Base-by-base conservation (phyloP, 192 early-diverging fungal genomes). In the Linnemannia hyalina region DNA sequence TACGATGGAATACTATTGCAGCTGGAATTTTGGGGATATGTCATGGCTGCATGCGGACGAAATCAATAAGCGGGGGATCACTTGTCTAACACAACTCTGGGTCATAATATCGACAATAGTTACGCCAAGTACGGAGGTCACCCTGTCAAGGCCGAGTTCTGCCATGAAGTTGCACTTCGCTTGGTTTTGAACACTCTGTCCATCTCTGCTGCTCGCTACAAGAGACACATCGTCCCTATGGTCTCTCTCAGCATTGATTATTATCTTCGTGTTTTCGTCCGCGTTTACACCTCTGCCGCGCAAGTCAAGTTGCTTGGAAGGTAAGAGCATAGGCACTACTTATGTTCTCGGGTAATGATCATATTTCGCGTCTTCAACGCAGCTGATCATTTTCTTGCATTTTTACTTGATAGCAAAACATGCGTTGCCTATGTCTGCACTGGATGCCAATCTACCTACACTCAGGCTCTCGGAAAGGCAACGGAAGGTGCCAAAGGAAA, bases 91-190 rank as follows among this genome's bases (percentile, higher is more conserved):
- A 35, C 26, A 6, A 6, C 11, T 40, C 69, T 68, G 42, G 22
- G 15, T 23, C 22, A 70, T 29, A 68, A 6, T 69, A 63, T 32
- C 29, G 75, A 29, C 26, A 32, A 77, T 52, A 95, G 95, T 82
- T 99, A 92, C 90, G 94, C 93, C n/a, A 99, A 99, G 83, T 99
- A 99, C 81, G 98, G 97, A 15, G 96, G 95, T 70, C 97, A 95
- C 85, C 95, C 97, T 29, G 89, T 98, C 73, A 97, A 95, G 70
- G 91, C 94, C 22, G 95, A 95, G 46, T 98, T 95, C 88, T 96
- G 95, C 80, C 99, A 99, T 79, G 99, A 99, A 90, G 94, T 99
- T 93, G 97, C 95, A 16, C 92, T 99, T 55, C 95, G 99, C 2
- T 92, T 98, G 75, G 92, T 99, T 4, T 87, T 99, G 41, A 93